phyloP scores from a whole-genome alignment of 2,329 filamentous ascomycete genomes.

The Penicillium sp. region DNA sequence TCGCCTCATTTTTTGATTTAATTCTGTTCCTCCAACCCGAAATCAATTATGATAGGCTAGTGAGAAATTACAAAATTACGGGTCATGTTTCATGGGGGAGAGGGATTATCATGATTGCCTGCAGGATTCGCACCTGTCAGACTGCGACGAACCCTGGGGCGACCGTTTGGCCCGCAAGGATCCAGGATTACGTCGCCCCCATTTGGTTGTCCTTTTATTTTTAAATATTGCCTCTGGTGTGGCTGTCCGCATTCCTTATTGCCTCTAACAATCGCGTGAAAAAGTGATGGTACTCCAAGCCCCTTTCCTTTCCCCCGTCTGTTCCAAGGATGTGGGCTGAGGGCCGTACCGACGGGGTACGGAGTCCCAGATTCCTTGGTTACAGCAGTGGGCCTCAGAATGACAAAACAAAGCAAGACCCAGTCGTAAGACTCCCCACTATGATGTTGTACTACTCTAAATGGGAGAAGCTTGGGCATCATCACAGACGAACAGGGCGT shows the following conservation, averaged over 20 bases:
- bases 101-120: constrained; percentile 12
- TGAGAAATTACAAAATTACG: constrained; percentile 1
- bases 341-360: constrained; percentile 22
- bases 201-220: not conserved
- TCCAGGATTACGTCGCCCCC: constrained; percentile 10
- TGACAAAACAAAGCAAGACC: not conserved
- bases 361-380: constrained; percentile 6
- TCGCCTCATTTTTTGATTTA: constrained; percentile 2
- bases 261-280: not conserved
- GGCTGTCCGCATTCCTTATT: not conserved
- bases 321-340: constrained; percentile 3
- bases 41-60: not conserved
- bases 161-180: constrained; percentile 24
- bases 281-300: not conserved
- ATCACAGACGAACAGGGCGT: constrained; percentile 8
- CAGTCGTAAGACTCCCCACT: constrained; percentile 2
- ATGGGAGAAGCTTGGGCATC: constrained; percentile 14
- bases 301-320: not conserved
- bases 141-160: constrained; percentile 27
- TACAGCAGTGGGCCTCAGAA: constrained; percentile 4
- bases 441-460: not conserved
- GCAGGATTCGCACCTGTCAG: constrained; percentile 21
- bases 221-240: not conserved
- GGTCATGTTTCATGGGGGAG: not conserved
- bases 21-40: not conserved